Evolutionary conservation across 1,284 basidiomycete species (phyloP).

Genomic region (Leucoagaricus sp.): DNA sequence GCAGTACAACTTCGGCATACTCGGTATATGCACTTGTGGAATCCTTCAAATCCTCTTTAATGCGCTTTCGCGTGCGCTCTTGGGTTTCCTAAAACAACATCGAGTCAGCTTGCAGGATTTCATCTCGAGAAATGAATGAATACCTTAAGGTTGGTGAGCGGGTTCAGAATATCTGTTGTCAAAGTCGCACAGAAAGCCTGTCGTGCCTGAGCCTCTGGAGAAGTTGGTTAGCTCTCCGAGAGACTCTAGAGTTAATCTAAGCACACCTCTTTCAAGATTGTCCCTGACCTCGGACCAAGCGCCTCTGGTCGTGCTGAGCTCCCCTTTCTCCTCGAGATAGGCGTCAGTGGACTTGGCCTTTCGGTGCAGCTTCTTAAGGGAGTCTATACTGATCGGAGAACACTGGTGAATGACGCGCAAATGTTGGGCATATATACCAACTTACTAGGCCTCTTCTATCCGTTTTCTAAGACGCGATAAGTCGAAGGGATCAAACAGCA

Average conservation of each 20-base stretch:
- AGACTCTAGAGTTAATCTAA: constrained; percentile 10
- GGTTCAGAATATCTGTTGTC: constrained; percentile 70
- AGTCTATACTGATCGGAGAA: constrained; percentile 57
- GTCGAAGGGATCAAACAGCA: constrained; percentile 12
- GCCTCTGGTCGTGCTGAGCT: constrained; percentile 61
- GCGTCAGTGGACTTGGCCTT: constrained; percentile 69
- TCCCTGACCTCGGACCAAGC: constrained; percentile 86
- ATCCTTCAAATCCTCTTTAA: constrained; percentile 85
- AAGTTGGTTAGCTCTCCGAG: constrained; percentile 7
- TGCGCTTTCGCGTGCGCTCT: constrained; percentile 84
- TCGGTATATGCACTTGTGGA: constrained; percentile 75
- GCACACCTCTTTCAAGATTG: constrained; percentile 76
- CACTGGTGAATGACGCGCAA: constrained; percentile 13
- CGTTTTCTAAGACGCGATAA: constrained; percentile 53
- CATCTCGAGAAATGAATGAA: background rate
- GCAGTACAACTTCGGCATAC: constrained; percentile 73
- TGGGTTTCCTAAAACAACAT: constrained; percentile 81
- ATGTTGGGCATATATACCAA: constrained; percentile 14
- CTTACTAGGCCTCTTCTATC: constrained; percentile 84
- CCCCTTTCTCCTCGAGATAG: constrained; percentile 62
- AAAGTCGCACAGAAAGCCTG: constrained; percentile 76
- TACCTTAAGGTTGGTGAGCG: constrained; percentile 69
- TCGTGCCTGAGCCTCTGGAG: constrained; percentile 76
- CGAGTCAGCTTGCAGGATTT: constrained; percentile 1
- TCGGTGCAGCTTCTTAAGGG: constrained; percentile 68